Percentiles rank a stretch among this genome's conserved stretches.
Conservation (phyloP, 371 early-diverging fungal genomes). For the Batkoa obscura region DNA sequence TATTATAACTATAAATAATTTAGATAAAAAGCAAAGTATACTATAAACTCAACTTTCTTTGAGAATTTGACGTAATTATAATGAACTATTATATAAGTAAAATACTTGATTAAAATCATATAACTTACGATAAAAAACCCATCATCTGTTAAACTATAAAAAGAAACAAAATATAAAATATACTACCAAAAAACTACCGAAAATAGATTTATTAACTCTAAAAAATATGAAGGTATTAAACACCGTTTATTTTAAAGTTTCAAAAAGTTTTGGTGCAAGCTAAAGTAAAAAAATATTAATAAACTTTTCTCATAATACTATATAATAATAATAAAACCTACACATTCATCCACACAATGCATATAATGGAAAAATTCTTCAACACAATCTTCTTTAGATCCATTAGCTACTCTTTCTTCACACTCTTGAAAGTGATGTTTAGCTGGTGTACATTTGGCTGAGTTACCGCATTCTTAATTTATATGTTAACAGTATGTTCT, state of each 20-base stretch:
- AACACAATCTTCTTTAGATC: slow-evolving; percentile 18
- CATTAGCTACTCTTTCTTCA: slow-evolving; percentile 17
- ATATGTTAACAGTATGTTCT: not conserved
- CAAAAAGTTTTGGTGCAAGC: not conserved
- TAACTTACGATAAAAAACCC: too few species aligned
- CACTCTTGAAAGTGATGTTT: slow-evolving; percentile 24
- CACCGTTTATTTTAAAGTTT: not conserved
- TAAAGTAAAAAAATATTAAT: not conserved
- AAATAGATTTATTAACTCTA: too few species aligned
- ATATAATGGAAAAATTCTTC: slow-evolving; percentile 20
- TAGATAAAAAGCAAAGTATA: too few species aligned
- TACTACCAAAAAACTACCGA: too few species aligned
- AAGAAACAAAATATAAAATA: too few species aligned
- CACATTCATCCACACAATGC: slow-evolving; percentile 22
- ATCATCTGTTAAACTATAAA: too few species aligned
- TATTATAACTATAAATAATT: too few species aligned
- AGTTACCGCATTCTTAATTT: slow-evolving; percentile 16
- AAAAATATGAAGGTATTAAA: too few species aligned
- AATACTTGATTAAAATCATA: too few species aligned
- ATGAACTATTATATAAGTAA: too few species aligned
- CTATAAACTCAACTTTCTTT: too few species aligned
- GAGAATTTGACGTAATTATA: too few species aligned
- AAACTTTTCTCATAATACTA: not conserved
- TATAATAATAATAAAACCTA: slow-evolving; percentile 8
- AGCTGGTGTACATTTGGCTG: slow-evolving; percentile 15